phyloP scores from a whole-genome alignment of 2,329 filamentous ascomycete genomes.

The Alternaria arbusti region DNA sequence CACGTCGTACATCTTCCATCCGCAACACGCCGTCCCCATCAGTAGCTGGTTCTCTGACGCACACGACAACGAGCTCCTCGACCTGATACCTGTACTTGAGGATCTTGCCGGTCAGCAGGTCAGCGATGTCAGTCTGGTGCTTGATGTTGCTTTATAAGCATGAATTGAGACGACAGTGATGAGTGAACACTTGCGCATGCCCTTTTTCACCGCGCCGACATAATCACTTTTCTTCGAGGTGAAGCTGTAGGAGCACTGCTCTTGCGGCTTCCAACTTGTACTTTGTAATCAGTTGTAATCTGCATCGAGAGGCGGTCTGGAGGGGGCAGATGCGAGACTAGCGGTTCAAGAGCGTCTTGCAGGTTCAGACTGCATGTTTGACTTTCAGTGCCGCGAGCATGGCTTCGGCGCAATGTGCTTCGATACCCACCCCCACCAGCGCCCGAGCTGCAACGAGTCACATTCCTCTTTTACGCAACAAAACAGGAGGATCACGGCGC shows the following conservation, averaged over 20 bases:
- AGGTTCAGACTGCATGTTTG: conserved; percentile 2
- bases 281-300: conserved; percentile 51
- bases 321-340: conserved; percentile 5
- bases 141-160: conserved; percentile 78
- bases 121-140: conserved; percentile 93
- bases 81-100: conserved; percentile 97
- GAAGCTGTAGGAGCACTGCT: conserved; percentile 7
- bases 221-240: conserved; percentile 23
- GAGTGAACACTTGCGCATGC: conserved; percentile 34
- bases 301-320: conserved; percentile 36
- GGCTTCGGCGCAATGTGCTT: conserved; percentile 6
- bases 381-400: neutral
- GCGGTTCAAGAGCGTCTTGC: neutral
- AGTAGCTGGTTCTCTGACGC: conserved; percentile 99
- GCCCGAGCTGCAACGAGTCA: conserved; percentile 1
- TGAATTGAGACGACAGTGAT: conserved; percentile 18
- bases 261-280: conserved; percentile 29
- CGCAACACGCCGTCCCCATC: conserved; percentile 97
- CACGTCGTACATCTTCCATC: conserved; percentile 99
- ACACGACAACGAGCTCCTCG: conserved; percentile 97
- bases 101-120: conserved; percentile 90
- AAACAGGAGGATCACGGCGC: conserved; percentile 13
- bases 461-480: conserved; percentile 12
- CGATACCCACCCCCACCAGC: conserved; percentile 1
- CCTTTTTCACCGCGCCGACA: conserved; percentile 30